These are phyloP conservation scores for Setomelanomma holmii DNA, from an alignment of 2,329 filamentous ascomycete species.

Conservation along the genomic window DNA sequence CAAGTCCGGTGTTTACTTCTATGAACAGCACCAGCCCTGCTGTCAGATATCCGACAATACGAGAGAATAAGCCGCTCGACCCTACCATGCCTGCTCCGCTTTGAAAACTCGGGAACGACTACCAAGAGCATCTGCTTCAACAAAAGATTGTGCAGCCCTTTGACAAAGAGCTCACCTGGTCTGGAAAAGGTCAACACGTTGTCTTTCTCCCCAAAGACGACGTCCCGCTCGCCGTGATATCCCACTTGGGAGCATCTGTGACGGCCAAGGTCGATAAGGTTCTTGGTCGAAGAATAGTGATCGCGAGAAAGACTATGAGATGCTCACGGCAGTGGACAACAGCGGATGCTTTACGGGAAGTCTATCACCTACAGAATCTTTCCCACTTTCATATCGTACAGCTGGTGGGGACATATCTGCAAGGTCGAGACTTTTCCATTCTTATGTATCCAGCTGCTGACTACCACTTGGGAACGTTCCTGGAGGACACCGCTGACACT, in stretches of 20 bases:
- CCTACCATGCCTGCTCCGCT: background rate
- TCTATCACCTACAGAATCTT: constrained; percentile 23
- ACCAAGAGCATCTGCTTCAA: background rate
- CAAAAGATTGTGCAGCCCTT: constrained; percentile 3
- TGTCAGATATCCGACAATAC: background rate
- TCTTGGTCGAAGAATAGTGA: constrained; percentile 1
- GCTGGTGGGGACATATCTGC: constrained; percentile 23
- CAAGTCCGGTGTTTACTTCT: background rate
- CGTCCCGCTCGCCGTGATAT: constrained; percentile 10
- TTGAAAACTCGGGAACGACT: background rate
- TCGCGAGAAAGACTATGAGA: constrained; percentile 23
- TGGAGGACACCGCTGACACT: constrained; percentile 14
- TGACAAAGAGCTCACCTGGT: constrained; percentile 28
- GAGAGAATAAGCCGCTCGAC: background rate
- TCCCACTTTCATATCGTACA: constrained; percentile 24
- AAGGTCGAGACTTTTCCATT: constrained; percentile 17
- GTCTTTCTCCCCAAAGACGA: constrained; percentile 13
- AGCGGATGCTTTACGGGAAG: constrained; percentile 16
- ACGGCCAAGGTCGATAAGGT: constrained; percentile 22
- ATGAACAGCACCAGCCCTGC: background rate
- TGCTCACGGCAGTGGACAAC: constrained; percentile 10
- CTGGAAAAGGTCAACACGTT: constrained; percentile 30
- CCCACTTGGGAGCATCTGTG: constrained; percentile 10
- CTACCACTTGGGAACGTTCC: constrained; percentile 14
- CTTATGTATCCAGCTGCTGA: constrained; percentile 29